Evolutionary conservation across 495 filamentous ascomycete genomes (phyloP), one percentile per base, ranked within the genome.

Genomic region (Clohesyomyces aquaticus): DNA sequence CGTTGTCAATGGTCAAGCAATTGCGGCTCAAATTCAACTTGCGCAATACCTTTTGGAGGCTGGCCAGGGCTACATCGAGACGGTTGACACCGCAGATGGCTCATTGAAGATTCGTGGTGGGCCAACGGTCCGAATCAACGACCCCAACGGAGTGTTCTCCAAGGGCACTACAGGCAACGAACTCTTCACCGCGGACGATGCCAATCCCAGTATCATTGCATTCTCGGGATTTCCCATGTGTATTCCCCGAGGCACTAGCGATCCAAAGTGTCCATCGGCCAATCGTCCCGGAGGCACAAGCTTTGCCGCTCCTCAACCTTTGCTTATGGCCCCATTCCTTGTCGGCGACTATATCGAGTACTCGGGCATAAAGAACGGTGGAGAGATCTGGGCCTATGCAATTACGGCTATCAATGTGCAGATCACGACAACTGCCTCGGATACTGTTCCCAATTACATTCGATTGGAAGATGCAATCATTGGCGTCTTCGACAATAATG

Each of bases 151-250:
- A 0, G 67, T 76, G n/a, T 79, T 71, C 59, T 67, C 71, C 0
- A 67, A 63, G n/a, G 70, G 67, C 0, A 76, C 64, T 41, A 69
- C 59, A 2, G 67, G 56, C 10, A 55, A 55, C 1, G 73, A 73
- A 0, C 75, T 78, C 63, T 77, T 77, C 66, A 74, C 74, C 0
- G 71, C 71, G 4, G 77, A 79, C 51, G 75, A 74, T 46, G 64
- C 69, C 56, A 79, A 69, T 65, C 77, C 77, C 1, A 71, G 65
- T 35, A 69, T 79, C 35, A 70, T 69, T 9, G 69, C 77, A 1
- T 79, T 77, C 29, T 69, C 65, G 3, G 76, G 77, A 9, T 78
- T 79, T 51, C 77, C 76, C 38, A 77, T 79, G 74, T 79, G 77
- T 53, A 71, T 79, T 22, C 77, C 76, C 0, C 69, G 77, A 3